These are phyloP conservation scores for Cyberlindnera euphorbiiphila DNA, from an alignment of 805 yeast species.

Conservation along the genomic window DNA sequence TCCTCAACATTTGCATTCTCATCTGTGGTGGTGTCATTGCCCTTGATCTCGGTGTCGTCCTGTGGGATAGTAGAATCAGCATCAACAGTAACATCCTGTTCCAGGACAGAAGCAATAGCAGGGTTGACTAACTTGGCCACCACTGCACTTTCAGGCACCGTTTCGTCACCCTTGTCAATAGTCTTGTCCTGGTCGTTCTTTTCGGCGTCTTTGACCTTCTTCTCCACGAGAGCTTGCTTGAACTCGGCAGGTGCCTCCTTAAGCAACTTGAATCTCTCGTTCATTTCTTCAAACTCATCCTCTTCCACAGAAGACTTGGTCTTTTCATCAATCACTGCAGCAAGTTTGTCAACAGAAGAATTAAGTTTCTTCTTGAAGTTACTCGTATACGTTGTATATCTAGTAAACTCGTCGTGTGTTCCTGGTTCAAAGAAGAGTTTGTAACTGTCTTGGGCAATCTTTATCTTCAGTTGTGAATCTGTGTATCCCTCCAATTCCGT, in stretches of 20 bases:
- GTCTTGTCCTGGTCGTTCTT: conserved; percentile 23
- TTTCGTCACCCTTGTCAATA: conserved; percentile 24
- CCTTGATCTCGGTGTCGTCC: conserved; percentile 43
- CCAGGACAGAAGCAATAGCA: conserved; percentile 22
- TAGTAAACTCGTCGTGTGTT: conserved; percentile 74
- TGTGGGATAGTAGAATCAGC: conserved; percentile 48
- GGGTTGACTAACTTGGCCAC: conserved; percentile 21
- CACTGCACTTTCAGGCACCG: conserved; percentile 15
- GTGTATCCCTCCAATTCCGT: conserved; percentile 56
- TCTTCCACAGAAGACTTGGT: conserved; percentile 9
- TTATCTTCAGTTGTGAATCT: conserved; percentile 69
- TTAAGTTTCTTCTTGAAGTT: conserved; percentile 35
- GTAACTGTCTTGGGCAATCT: conserved; percentile 74
- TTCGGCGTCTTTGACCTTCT: conserved; percentile 12
- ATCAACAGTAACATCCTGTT: conserved; percentile 35
- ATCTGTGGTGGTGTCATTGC: conserved; percentile 39
- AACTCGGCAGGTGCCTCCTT: conserved; percentile 10
- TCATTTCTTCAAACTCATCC: conserved; percentile 9
- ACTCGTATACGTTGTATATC: conserved; percentile 46
- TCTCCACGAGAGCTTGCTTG: conserved; percentile 11
- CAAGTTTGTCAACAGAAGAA: conserved; percentile 29
- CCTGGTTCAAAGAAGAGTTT: conserved; percentile 75
- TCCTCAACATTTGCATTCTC: conserved; percentile 40
- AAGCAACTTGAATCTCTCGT: conserved; percentile 6
- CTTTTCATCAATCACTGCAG: conserved; percentile 10